Base-by-base conservation (phyloP, 139 green algal species). In the Chlorella sp. region DNA sequence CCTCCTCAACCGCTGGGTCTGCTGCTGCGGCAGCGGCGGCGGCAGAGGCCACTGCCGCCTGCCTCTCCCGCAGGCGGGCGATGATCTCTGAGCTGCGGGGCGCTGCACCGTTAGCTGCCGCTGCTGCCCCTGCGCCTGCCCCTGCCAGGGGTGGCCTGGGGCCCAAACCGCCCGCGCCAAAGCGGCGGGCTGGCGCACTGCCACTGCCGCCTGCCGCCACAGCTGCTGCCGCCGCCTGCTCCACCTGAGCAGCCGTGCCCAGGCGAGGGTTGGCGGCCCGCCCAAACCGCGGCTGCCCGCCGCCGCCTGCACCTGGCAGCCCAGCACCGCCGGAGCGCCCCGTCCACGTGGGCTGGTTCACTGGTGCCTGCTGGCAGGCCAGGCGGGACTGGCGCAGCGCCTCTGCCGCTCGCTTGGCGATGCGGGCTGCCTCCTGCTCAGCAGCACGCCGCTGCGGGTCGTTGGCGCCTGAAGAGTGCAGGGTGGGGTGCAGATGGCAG, bases 331-430 rank as follows among this genome's bases (percentile, higher is more conserved):
- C 96, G 28, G 88, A 91, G 30, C 92, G 79, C 0, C 96, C 96
- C 19, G 96, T 98, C 96, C 96, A 98, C 0, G 96, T 98, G 41
- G 96, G 96, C 56, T 89, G 82, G 73, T 87, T 89, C 36, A 98
- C 87, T n/a, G 90, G 85, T n/a, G 86, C 79, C 17, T 46, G 56
- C 76, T 67, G 54, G 19, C 76, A 44, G 22, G 62, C 34, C 28
- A 75, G 48, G 9, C 93, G 87, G 0, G 88, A 95, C 58, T 87
- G 85, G 14, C 89, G 79, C 81, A 98, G 89, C n/a, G 92, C 95
- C 69, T 96, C 94, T 40, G 90, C 92, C 17, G 94, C 94, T 1
- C 82, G 80, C 17, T 80, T 62, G 1, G 92, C 93, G 16, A 85
- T 86, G n/a, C 90, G 89, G 8, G 82, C 43, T 24, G 96, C 95